A percentile compares a stretch with the other conserved stretches of the same genome.
Evolutionary conservation across 352 stramenopile species (phyloP).

Genomic region (Globisporangium sylvaticum): DNA sequence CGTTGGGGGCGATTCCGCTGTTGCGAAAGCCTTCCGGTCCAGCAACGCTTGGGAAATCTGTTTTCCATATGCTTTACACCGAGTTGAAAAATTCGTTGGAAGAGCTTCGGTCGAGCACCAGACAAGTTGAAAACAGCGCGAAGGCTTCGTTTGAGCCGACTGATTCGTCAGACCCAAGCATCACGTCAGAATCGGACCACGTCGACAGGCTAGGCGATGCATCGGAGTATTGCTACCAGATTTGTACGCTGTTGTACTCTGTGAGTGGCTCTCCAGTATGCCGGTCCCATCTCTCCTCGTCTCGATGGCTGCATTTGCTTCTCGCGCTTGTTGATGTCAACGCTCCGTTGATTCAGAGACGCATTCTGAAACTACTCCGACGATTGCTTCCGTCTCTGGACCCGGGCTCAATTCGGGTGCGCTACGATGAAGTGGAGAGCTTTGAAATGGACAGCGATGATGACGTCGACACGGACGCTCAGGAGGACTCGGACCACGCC

Average conservation of each 20-base stretch:
- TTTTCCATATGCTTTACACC: conserved; percentile 90
- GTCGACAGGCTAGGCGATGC: conserved; percentile 41
- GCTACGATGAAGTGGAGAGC: conserved; percentile 61
- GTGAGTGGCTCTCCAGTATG: conserved; percentile 83
- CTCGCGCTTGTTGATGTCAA: conserved; percentile 74
- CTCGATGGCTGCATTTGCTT: conserved; percentile 78
- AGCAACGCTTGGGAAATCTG: conserved; percentile 86
- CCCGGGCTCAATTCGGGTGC: conserved; percentile 51
- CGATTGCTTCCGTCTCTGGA: conserved; percentile 75
- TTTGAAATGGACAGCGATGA: conserved; percentile 87
- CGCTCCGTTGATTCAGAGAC: conserved; percentile 69
- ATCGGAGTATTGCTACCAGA: conserved; percentile 88
- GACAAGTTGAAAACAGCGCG: background rate
- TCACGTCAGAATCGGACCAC: conserved; percentile 29
- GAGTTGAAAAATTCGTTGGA: conserved; percentile 86
- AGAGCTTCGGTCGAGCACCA: conserved; percentile 47
- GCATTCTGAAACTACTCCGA: conserved; percentile 79
- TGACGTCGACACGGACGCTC: conserved; percentile 54
- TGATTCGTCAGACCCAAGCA: conserved; percentile 40
- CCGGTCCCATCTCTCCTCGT: conserved; percentile 79
- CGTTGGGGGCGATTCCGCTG: conserved; percentile 68
- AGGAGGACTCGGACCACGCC: conserved; percentile 50
- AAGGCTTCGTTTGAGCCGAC: conserved; percentile 35
- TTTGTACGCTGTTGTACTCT: conserved; percentile 83
- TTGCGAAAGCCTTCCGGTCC: conserved; percentile 80